A percentile compares a stretch with the other conserved stretches of the same genome.
phyloP scores from a whole-genome alignment of 805 yeast species.

The Sugiyamaella boreocaroliniensis region DNA sequence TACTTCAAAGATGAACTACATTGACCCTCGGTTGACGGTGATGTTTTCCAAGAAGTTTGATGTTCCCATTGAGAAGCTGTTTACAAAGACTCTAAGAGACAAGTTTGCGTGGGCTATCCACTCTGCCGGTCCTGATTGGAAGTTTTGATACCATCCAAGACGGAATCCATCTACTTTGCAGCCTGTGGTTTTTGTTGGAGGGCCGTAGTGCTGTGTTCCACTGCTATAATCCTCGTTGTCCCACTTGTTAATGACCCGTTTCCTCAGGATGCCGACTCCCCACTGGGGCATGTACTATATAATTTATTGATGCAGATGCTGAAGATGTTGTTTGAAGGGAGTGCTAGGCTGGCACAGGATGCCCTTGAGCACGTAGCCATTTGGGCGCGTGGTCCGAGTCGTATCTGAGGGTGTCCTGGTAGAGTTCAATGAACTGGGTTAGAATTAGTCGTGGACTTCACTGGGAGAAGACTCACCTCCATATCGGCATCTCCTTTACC shows the following conservation, averaged over 20 bases:
- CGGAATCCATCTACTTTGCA: neutral
- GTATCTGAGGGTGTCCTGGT: constrained; percentile 54
- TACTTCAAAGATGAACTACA: constrained; percentile 89
- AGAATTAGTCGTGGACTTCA: neutral
- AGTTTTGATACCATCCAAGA: constrained; percentile 41
- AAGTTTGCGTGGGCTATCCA: constrained; percentile 96
- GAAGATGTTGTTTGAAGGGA: neutral
- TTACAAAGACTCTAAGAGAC: constrained; percentile 84
- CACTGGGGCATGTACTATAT: neutral
- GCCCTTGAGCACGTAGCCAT: constrained; percentile 40
- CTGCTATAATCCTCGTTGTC: too few species aligned
- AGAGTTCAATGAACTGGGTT: constrained; percentile 62
- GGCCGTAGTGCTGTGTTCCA: too few species aligned
- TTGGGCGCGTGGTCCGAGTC: constrained; percentile 49
- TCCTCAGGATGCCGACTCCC: too few species aligned
- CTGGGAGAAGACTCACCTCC: constrained; percentile 37
- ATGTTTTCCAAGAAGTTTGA: constrained; percentile 77
- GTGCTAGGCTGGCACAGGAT: neutral
- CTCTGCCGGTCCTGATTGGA: constrained; percentile 82
- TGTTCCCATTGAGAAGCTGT: constrained; percentile 88
- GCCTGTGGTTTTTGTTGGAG: neutral
- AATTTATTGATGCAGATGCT: neutral
- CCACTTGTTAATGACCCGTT: too few species aligned
- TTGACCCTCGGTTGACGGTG: constrained; percentile 88
- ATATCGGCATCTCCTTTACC: constrained; percentile 91